Evolutionary conservation across 805 yeast species (phyloP).

Genomic region (Debaryomyces maramus): DNA sequence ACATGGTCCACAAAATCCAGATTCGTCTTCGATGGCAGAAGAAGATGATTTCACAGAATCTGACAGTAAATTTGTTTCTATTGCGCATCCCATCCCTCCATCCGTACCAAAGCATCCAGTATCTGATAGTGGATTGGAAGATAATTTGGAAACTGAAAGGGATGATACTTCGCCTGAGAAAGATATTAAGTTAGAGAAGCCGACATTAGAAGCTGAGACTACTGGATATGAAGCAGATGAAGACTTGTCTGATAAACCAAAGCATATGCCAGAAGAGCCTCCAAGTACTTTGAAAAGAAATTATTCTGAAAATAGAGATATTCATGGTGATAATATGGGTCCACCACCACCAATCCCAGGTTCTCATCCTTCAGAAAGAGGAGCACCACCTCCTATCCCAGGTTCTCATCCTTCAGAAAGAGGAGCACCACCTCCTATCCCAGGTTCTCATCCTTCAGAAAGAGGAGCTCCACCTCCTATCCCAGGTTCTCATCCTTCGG

Average conservation of each 20-base stretch:
- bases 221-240: constrained; percentile 78
- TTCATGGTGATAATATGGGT: constrained; percentile 10
- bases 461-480: constrained; percentile 14
- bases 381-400: constrained; percentile 12
- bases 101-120: neutral
- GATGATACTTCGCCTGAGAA: constrained; percentile 8
- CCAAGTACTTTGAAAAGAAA: constrained; percentile 2
- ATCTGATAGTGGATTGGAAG: neutral
- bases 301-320: neutral
- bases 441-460: neutral
- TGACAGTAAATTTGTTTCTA: constrained; percentile 9
- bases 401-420: constrained; percentile 10
- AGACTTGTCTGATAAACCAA: constrained; percentile 31
- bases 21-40: constrained; percentile 19
- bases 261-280: constrained; percentile 14
- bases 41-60: constrained; percentile 24
- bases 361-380: constrained; percentile 4
- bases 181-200: constrained; percentile 12
- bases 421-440: constrained; percentile 7
- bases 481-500: constrained; percentile 12
- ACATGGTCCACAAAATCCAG: constrained; percentile 7
- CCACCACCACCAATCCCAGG: constrained; percentile 15
- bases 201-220: constrained; percentile 23
- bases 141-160: neutral
- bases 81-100: neutral